Percentiles rank a stretch among this genome's conserved stretches.
Conservation (phyloP, 768 basidiomycete genomes). For the Kwoniella sp. region DNA sequence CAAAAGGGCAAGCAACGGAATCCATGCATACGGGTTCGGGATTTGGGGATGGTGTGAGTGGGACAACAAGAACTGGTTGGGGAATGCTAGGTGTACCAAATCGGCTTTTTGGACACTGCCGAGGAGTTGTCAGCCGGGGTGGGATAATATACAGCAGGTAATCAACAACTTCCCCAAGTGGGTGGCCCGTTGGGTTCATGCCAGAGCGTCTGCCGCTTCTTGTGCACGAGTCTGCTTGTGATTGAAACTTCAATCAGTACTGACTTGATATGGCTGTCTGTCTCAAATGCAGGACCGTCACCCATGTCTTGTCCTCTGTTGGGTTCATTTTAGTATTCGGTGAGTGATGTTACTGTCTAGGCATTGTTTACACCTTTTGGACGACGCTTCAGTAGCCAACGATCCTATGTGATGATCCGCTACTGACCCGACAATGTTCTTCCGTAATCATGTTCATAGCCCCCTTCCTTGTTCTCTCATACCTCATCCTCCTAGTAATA, state of each 20-base stretch:
- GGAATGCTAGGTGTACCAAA: constrained; percentile 20
- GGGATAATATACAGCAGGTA: constrained; percentile 17
- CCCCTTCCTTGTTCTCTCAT: constrained; percentile 12
- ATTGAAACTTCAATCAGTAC: too few species aligned
- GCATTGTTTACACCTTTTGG: neutral
- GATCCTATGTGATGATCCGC: too few species aligned
- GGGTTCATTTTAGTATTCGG: constrained; percentile 17
- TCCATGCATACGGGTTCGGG: constrained; percentile 28
- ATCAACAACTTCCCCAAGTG: constrained; percentile 14
- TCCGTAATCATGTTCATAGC: neutral
- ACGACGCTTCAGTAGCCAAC: neutral
- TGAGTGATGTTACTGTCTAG: constrained; percentile 12
- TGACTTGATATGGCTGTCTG: too few species aligned
- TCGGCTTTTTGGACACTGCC: constrained; percentile 19
- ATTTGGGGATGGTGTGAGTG: constrained; percentile 32
- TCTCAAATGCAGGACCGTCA: constrained; percentile 12
- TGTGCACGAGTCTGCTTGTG: too few species aligned
- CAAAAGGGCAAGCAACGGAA: neutral
- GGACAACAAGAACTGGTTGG: constrained; percentile 15
- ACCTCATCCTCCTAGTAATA: constrained; percentile 7
- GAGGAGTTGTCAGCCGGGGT: neutral
- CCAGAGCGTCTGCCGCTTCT: neutral
- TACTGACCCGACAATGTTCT: too few species aligned
- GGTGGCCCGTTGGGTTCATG: neutral
- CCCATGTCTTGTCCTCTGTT: constrained; percentile 4